Base-by-base conservation (phyloP, 257 asterid species). In the Jacaranda copaia region DNA sequence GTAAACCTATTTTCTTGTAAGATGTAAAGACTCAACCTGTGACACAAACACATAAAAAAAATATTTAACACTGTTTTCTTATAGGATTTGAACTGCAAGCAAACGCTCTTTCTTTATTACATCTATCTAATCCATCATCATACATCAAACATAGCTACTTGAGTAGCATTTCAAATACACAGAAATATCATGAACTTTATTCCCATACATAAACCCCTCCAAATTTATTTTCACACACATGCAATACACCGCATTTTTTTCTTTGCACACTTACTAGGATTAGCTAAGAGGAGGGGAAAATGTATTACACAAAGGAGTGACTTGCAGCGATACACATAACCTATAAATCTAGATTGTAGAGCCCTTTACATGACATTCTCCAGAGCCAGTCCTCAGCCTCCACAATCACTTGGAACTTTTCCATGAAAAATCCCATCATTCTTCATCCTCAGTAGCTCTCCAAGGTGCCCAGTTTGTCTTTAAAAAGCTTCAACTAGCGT, bases 401-500 rank as follows among this genome's bases (percentile, higher is more conserved):
- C 65, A 52, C 60, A 77, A 61, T 25, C 32, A 25, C 32, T 25
- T 25, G 32, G 32, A 25, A 25, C 32, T 25, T 25, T 25, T 25
- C 32, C 32, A 25, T 25, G 3, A 6, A 8, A 38, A 25, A 59
- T 60, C 48, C 32, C 73, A 39, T 52, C 2, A 52, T 68, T 58
- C 71, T 70, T 38, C 32, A 55, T 61, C 38, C 13, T 53, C 74
- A 39, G 64, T 46, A 55, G 66, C 70, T 35, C 62, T 43, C 58
- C 49, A 64, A 56, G 43, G 42, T 36, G 56, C 69, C 45, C 64
- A 6, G 48, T 11, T 77, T 56, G 53, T 65, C 49, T 51, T 57
- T 49, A 68, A 73, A 76, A 68, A 73, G 64, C 68, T 63, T 56
- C 79, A 72, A 20, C 56, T 45, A 20, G 45, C 70, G 55, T 45